Percentiles rank a stretch among this genome's conserved stretches.
These are phyloP conservation scores for Tricholoma sp. DNA, from an alignment of 768 basidiomycete species.

Conservation along the genomic window DNA sequence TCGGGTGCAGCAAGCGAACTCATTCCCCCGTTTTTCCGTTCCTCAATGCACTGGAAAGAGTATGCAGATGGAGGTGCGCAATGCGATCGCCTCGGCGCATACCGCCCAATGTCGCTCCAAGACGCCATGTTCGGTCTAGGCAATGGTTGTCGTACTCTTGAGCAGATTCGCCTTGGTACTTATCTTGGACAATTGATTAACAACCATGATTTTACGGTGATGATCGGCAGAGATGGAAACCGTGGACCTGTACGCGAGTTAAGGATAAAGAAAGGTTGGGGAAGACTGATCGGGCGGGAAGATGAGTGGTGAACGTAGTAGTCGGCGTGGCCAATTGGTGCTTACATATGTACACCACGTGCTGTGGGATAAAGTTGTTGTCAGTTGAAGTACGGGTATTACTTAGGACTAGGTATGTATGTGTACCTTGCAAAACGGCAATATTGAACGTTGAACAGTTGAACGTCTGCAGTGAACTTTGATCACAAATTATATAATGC, in stretches of 20 bases:
- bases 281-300: constrained; percentile 4
- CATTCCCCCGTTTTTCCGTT: constrained; percentile 3
- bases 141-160: constrained; percentile 6
- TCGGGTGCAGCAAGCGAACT: not conserved
- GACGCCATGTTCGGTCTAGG: constrained; percentile 1
- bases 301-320: constrained; percentile 6
- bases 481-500: too few relatives aligned
- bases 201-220: not conserved
- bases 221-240: constrained; percentile 2
- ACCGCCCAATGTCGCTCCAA: not conserved
- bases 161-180: not conserved
- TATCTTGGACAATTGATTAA: not conserved
- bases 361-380: too few relatives aligned
- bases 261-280: constrained; percentile 4
- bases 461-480: too few relatives aligned
- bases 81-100: not conserved
- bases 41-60: not conserved
- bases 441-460: too few relatives aligned
- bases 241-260: constrained; percentile 3
- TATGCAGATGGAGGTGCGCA: not conserved
- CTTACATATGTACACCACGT: too few relatives aligned
- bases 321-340: not conserved
- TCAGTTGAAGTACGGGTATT: too few relatives aligned
- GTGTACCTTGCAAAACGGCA: too few relatives aligned
- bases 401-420: too few relatives aligned